Evolutionary conservation across 164 flowering plant genomes (phyloP), one percentile per base, ranked within the genome.

Genomic region (Magnolia kwangsiensis): DNA sequence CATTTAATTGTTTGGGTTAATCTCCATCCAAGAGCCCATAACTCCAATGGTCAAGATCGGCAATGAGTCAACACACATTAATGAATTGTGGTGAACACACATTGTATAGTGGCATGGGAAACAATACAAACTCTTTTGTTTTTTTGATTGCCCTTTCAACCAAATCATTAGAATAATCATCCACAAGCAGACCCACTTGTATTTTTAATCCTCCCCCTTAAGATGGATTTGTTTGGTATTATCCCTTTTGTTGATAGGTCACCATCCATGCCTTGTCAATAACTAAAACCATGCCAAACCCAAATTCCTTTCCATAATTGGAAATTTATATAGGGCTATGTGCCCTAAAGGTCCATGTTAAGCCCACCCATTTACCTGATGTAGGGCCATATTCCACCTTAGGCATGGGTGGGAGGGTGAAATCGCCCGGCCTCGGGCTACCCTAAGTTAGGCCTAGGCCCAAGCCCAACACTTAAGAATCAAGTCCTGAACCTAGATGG

Each of bases 181-280:
- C 76, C 70, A 78, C 80, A 85, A 80, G 81, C 81, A 84, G 84
- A 83, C 77, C 90, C 84, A 85, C 84, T 88, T 88, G 84, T 78
- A 74, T 76, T 78, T 76, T 74, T 61, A 78, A 75, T 79, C 79
- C 51, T 49, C 70, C 10, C 45, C 5, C 50, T 77, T 81, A 74
- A 83, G 81, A 86, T 87, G 90, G 88, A 82, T 88, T 88, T 88
- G 86, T 86, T 89, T 91, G 92, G 88, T 88, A 83, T 87, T 87
- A 92, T 93, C 93, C 77, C 82, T 82, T 75, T 89, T 78, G 92
- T 90, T 91, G 90, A 83, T 83, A 81, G 91, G 97, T 95, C 98
- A 88, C 90, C 97, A 88, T 95, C 97, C 89, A 78, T 75, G 86
- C 88, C 87, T 77, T 89, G 87, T 90, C 97, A 90, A 81, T 87